Conservation (phyloP, 1,284 basidiomycete species). For the Tetrapyrgos nigripes region DNA sequence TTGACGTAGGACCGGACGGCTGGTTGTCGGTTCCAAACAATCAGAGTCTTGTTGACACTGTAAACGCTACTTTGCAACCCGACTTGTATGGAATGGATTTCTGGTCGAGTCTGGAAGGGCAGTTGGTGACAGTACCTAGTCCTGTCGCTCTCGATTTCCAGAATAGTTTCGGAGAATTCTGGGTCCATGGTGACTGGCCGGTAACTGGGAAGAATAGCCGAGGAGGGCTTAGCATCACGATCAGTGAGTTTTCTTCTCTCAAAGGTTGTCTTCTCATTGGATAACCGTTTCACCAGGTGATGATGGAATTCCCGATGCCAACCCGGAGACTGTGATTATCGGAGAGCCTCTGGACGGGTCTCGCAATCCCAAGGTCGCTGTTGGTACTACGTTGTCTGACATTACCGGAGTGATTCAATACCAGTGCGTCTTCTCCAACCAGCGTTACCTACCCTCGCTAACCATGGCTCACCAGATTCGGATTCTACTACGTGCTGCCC, state of each 20-base stretch:
- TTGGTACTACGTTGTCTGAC: slow-evolving; percentile 55
- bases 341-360: slow-evolving; percentile 63
- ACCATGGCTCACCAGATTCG: slow-evolving; percentile 40
- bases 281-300: slow-evolving; percentile 38
- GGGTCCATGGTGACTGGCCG: slow-evolving; percentile 65
- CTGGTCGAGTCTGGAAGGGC: slow-evolving; percentile 69
- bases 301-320: slow-evolving; percentile 57
- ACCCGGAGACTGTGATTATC: slow-evolving; percentile 63
- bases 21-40: slow-evolving; percentile 65
- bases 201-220: slow-evolving; percentile 62
- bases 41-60: slow-evolving; percentile 49
- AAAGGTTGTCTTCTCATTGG: slow-evolving; percentile 6
- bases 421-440: slow-evolving; percentile 43
- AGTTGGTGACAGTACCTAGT: slow-evolving; percentile 59
- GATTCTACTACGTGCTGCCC: slow-evolving; percentile 63
- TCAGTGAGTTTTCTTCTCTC: slow-evolving; percentile 39
- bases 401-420: slow-evolving; percentile 65
- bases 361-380: slow-evolving; percentile 52
- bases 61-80: slow-evolving; percentile 56
- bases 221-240: slow-evolving; percentile 62
- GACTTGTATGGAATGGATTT: slow-evolving; percentile 64
- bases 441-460: background rate
- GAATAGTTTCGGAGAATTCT: slow-evolving; percentile 62
- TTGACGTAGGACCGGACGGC: slow-evolving; percentile 60
- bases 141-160: slow-evolving; percentile 58